phyloP scores from a whole-genome alignment of 129 eudicot genomes.

The Gnaphalium uliginosum region DNA sequence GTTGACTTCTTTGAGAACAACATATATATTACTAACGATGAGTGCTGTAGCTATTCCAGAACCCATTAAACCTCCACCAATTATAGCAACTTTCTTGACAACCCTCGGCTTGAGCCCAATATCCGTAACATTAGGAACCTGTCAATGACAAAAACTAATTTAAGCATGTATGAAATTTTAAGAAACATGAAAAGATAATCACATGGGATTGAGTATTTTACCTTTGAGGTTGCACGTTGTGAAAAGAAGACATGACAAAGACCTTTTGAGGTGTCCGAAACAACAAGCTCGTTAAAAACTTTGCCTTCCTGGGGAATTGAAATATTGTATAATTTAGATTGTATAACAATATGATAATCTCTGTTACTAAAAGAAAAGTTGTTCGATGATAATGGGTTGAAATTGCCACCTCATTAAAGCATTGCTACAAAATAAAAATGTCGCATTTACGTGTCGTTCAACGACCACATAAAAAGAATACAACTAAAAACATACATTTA shows the following conservation, averaged over 20 bases:
- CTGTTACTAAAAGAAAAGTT: no score
- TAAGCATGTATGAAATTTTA: background rate
- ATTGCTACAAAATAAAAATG: background rate
- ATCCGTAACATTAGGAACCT: conserved; percentile 93
- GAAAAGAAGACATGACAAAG: conserved; percentile 89
- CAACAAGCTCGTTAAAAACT: conserved; percentile 65
- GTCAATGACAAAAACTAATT: conserved; percentile 19
- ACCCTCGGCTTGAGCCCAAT: conserved; percentile 82
- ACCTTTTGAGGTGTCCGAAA: conserved; percentile 75
- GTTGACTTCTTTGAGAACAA: conserved; percentile 75
- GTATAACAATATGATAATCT: background rate
- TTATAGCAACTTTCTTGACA: conserved; percentile 82
- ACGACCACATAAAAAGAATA: background rate
- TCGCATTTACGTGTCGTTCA: background rate
- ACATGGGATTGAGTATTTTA: conserved; percentile 22
- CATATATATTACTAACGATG: conserved; percentile 53
- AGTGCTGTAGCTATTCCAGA: conserved; percentile 96
- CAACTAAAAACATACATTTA: conserved; percentile 53
- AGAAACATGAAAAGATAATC: background rate
- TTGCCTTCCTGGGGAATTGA: conserved; percentile 56
- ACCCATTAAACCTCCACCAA: conserved; percentile 98
- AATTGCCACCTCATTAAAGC: no score
- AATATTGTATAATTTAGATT: conserved; percentile 8
- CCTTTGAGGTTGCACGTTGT: conserved; percentile 94
- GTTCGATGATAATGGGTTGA: no score